These are phyloP conservation scores for Bisporella sp. DNA, from an alignment of 2,329 filamentous ascomycete species.

Conservation along the genomic window DNA sequence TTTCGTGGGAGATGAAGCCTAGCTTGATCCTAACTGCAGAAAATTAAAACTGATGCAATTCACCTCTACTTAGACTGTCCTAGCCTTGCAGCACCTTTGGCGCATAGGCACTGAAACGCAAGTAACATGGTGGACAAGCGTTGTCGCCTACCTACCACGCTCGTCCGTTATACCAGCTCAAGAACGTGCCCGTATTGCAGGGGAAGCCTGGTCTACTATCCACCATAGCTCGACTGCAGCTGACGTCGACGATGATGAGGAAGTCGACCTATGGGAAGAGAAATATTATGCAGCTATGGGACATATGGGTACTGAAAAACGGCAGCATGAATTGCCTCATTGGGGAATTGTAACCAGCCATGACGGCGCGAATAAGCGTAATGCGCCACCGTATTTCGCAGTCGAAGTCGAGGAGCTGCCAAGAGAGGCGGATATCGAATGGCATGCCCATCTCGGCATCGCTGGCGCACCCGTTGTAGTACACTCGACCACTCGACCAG, in stretches of 20 bases:
- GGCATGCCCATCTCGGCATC: conserved; percentile 65
- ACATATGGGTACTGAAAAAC: conserved; percentile 11
- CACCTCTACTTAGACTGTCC: conserved; percentile 47
- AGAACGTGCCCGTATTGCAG: conserved; percentile 34
- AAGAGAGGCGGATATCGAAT: conserved; percentile 69
- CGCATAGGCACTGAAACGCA: conserved; percentile 68
- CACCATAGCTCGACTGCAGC: conserved; percentile 29
- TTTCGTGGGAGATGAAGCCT: too few relatives aligned
- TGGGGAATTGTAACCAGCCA: conserved; percentile 36
- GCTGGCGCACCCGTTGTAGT: conserved; percentile 14
- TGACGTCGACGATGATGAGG: conserved; percentile 40
- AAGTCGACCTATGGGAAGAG: conserved; percentile 63
- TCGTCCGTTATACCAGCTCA: conserved; percentile 12
- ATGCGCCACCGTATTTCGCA: conserved; percentile 61
- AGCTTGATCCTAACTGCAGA: too few relatives aligned
- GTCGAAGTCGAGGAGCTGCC: conserved; percentile 74
- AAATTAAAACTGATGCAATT: conserved; percentile 25
- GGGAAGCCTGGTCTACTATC: conserved; percentile 38
- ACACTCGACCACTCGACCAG: background rate
- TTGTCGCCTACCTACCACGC: conserved; percentile 64
- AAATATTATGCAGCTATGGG: conserved; percentile 47
- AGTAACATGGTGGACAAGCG: conserved; percentile 68
- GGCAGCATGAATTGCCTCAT: conserved; percentile 38
- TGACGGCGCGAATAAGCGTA: conserved; percentile 16
- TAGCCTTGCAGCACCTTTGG: conserved; percentile 86